Percentiles rank a stretch among this genome's conserved stretches.
Conservation (phyloP, 2,329 filamentous ascomycete species). For the Emydomyces testavorans region DNA sequence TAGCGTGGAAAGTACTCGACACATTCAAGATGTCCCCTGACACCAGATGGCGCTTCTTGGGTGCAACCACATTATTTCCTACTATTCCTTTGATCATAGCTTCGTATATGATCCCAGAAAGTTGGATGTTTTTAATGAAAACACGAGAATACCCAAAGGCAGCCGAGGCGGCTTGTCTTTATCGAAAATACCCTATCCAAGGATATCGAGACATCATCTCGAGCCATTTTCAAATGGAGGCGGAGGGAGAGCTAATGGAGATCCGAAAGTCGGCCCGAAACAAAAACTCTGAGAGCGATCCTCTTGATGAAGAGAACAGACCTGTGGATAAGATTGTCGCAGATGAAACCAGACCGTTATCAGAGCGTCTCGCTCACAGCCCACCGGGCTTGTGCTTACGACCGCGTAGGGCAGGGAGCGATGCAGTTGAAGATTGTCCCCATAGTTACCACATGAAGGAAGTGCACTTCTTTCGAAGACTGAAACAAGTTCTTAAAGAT, state of each 20-base stretch:
- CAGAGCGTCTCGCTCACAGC: slow-evolving; percentile 4
- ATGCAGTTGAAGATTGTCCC: neutral
- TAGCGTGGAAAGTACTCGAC: slow-evolving; percentile 7
- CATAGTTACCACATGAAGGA: slow-evolving; percentile 11
- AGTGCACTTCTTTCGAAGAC: slow-evolving; percentile 3
- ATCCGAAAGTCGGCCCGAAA: slow-evolving; percentile 1
- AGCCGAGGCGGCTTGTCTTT: slow-evolving; percentile 7
- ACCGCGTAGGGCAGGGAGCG: neutral
- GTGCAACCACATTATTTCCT: slow-evolving; percentile 9
- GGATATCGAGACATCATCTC: slow-evolving; percentile 11
- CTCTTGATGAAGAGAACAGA: neutral
- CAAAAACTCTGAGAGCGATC: neutral
- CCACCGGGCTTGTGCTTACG: slow-evolving; percentile 3
- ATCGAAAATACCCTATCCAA: slow-evolving; percentile 7
- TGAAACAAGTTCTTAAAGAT: slow-evolving; percentile 3
- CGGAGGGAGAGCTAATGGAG: slow-evolving; percentile 10
- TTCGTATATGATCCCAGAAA: slow-evolving; percentile 10
- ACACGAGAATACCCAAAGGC: slow-evolving; percentile 8
- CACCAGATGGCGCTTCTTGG: slow-evolving; percentile 8
- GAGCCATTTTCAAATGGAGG: slow-evolving; percentile 12
- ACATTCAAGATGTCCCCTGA: neutral
- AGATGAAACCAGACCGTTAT: slow-evolving; percentile 6
- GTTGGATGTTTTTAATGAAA: slow-evolving; percentile 12
- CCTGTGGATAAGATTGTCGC: neutral
- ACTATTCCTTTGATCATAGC: slow-evolving; percentile 10